These are phyloP conservation scores for Salix udensis DNA, from an alignment of 345 rosid species.

Conservation along the genomic window DNA sequence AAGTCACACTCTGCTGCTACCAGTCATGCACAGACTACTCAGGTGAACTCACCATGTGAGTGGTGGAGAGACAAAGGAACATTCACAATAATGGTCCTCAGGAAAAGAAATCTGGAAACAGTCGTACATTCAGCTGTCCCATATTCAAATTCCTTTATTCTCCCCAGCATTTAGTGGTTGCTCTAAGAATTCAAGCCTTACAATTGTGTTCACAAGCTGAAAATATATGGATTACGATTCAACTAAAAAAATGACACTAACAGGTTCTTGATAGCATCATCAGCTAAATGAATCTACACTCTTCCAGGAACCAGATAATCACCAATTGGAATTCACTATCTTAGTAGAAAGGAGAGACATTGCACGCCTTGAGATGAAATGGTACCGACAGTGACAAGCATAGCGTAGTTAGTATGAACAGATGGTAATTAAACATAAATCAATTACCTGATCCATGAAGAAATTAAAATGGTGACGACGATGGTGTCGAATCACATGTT, in stretches of 20 bases:
- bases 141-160: background rate
- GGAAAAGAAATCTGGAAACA: background rate
- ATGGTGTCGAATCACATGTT: slow-evolving; percentile 48
- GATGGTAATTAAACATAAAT: background rate
- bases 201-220: background rate
- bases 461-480: slow-evolving; percentile 53
- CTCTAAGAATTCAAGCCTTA: background rate
- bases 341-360: background rate
- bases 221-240: background rate
- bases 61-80: background rate
- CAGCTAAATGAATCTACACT: background rate
- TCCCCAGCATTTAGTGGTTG: background rate
- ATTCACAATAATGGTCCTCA: background rate
- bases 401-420: background rate
- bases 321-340: background rate
- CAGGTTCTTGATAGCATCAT: background rate
- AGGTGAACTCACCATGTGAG: background rate
- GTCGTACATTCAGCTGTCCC: background rate
- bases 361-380: background rate
- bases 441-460: slow-evolving; percentile 88
- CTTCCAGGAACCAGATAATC: background rate
- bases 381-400: background rate
- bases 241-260: background rate
- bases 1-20: background rate
- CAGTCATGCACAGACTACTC: background rate